Percentiles rank a stretch among this genome's conserved stretches.
Conservation (phyloP, 2,329 filamentous ascomycete genomes). For the Monosporascus cannonballus region DNA sequence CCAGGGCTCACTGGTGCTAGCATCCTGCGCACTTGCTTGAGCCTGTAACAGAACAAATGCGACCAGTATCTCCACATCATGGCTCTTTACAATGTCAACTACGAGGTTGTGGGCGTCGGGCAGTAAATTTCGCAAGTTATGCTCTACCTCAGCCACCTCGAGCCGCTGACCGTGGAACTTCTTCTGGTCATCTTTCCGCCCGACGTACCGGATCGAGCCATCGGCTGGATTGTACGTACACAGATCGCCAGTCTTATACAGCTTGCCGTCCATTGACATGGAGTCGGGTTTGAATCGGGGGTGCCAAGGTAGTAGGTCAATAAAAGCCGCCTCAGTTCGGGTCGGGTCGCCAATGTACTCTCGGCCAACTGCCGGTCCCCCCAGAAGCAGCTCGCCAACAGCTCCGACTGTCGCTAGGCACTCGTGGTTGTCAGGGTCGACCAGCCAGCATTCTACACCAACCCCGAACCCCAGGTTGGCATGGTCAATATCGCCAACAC, state of each 20-base stretch:
- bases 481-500: too few species aligned
- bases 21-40: too few species aligned
- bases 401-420: constrained; percentile 8
- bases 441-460: constrained; percentile 7
- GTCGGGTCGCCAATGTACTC: constrained; percentile 33
- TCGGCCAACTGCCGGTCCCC: constrained; percentile 29
- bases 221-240: constrained; percentile 27
- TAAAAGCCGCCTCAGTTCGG: constrained; percentile 32
- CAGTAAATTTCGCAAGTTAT: background rate
- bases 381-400: constrained; percentile 14
- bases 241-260: constrained; percentile 31
- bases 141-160: constrained; percentile 8
- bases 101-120: background rate
- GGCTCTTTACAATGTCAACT: background rate
- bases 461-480: background rate
- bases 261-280: constrained; percentile 6
- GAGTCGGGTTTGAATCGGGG: constrained; percentile 1
- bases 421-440: constrained; percentile 4
- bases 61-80: background rate
- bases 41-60: too few species aligned
- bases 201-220: constrained; percentile 22
- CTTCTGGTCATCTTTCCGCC: constrained; percentile 16
- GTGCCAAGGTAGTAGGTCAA: constrained; percentile 29
- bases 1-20: too few species aligned
- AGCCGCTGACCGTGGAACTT: constrained; percentile 12